A percentile compares a stretch with the other conserved stretches of the same genome.
Conservation (phyloP, 345 rosid species). For the Euphorbia pulcherrima region DNA sequence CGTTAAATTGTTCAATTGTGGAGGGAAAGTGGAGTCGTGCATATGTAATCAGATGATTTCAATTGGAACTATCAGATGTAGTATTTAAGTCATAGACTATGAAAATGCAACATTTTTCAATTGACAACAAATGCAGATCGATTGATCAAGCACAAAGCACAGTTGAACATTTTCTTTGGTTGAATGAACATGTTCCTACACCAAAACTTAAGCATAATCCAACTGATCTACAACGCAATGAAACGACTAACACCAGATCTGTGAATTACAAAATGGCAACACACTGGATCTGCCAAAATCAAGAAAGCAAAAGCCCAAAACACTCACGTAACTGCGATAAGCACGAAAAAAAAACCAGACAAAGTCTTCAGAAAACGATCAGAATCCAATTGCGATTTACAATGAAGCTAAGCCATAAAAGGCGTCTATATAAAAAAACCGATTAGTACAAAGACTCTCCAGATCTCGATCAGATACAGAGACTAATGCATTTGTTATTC, state of each 20-base stretch:
- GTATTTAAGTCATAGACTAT: not conserved
- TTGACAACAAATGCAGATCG: slow-evolving; percentile 9
- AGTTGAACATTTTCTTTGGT: not conserved
- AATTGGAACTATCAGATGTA: not conserved
- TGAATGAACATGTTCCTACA: not conserved
- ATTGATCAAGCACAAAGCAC: not conserved
- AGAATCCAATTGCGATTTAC: slow-evolving; percentile 10
- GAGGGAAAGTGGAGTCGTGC: not conserved
- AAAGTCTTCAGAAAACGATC: not conserved
- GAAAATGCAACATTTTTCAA: not conserved
- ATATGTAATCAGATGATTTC: not conserved
- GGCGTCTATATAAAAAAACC: not conserved
- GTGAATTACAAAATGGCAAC: not conserved
- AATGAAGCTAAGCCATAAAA: not conserved
- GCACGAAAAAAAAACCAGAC: not conserved
- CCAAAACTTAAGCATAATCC: not conserved
- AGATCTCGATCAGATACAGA: slow-evolving; percentile 2
- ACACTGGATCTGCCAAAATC: slow-evolving; percentile 3
- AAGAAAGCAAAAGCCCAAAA: not conserved
- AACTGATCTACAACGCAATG: not conserved
- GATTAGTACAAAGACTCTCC: slow-evolving; percentile 1
- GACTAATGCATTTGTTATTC: not conserved
- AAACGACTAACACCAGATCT: slow-evolving; percentile 11
- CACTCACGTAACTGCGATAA: not conserved
- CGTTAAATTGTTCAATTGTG: not conserved